These are phyloP conservation scores for Trametes polyzona DNA, from an alignment of 1,284 basidiomycete genomes.

Conservation along the genomic window DNA sequence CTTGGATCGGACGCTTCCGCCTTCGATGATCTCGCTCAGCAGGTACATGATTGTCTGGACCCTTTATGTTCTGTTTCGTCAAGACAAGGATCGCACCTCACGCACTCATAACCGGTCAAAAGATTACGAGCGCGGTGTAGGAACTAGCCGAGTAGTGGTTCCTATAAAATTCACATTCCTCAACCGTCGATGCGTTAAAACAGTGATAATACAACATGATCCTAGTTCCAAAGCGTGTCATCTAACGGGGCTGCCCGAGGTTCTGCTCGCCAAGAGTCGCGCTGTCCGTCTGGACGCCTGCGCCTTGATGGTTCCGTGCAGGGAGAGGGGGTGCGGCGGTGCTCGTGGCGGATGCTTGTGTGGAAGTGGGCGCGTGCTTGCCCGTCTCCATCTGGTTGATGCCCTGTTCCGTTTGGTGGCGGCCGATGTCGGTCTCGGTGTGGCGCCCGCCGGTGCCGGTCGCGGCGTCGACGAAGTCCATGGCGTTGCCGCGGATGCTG, in stretches of 20 bases:
- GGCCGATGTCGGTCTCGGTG: conserved; percentile 26
- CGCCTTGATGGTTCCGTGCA: background rate
- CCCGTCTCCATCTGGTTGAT: conserved; percentile 15
- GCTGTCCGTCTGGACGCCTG: background rate
- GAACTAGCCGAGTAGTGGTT: no score
- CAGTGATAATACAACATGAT: no score
- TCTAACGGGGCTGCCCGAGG: background rate
- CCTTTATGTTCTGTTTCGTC: no score
- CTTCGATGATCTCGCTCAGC: no score
- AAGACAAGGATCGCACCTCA: no score
- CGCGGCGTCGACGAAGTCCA: conserved; percentile 37
- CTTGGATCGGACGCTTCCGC: no score
- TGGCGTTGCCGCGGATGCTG: conserved; percentile 31
- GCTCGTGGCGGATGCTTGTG: conserved; percentile 3
- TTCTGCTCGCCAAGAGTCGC: background rate
- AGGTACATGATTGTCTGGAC: no score
- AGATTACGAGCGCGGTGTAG: no score
- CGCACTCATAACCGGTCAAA: no score
- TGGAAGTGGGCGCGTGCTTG: background rate
- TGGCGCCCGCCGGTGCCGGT: conserved; percentile 30
- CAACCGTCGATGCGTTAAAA: no score
- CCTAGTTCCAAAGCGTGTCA: no score
- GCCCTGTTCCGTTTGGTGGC: conserved; percentile 19
- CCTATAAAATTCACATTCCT: no score
- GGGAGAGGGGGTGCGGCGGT: conserved; percentile 8